phyloP scores from a whole-genome alignment of 805 yeast species.

The Candida lessepsii region DNA sequence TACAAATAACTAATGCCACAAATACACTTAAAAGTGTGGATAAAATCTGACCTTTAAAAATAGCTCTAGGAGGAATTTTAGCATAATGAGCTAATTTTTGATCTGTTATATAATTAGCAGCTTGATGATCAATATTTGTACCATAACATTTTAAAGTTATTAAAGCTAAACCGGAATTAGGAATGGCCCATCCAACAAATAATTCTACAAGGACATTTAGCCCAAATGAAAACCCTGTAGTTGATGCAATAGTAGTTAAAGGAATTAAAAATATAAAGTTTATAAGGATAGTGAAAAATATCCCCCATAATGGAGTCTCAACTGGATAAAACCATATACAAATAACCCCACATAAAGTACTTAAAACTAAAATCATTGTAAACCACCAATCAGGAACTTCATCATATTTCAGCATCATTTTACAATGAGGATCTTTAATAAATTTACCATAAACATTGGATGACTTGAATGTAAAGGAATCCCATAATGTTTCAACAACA shows the following conservation, averaged over 20 bases:
- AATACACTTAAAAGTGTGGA: conserved; percentile 36
- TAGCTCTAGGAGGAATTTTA: conserved; percentile 59
- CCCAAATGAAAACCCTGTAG: conserved; percentile 59
- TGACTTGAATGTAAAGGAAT: conserved; percentile 22
- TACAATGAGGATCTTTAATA: conserved; percentile 52
- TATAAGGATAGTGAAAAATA: conserved; percentile 55
- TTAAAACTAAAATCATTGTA: conserved; percentile 40
- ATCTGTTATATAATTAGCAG: conserved; percentile 52
- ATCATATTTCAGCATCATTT: conserved; percentile 56
- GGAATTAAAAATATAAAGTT: conserved; percentile 59
- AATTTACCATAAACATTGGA: conserved; percentile 23
- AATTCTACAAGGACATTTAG: conserved; percentile 63
- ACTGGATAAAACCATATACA: conserved; percentile 48
- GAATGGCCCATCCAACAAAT: conserved; percentile 62
- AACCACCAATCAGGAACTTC: conserved; percentile 82
- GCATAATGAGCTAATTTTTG: conserved; percentile 53
- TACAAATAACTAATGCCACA: conserved; percentile 34
- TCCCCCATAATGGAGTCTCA: conserved; percentile 63
- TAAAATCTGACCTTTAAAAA: conserved; percentile 48
- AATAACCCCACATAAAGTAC: conserved; percentile 44
- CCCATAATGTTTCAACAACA: conserved; percentile 23
- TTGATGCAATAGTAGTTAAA: conserved; percentile 58
- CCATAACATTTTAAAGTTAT: conserved; percentile 47
- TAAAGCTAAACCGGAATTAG: conserved; percentile 59
- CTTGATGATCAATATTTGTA: conserved; percentile 62